Conservation (phyloP, 176 grass and related monocot species). For the Musa troglodytarum region DNA sequence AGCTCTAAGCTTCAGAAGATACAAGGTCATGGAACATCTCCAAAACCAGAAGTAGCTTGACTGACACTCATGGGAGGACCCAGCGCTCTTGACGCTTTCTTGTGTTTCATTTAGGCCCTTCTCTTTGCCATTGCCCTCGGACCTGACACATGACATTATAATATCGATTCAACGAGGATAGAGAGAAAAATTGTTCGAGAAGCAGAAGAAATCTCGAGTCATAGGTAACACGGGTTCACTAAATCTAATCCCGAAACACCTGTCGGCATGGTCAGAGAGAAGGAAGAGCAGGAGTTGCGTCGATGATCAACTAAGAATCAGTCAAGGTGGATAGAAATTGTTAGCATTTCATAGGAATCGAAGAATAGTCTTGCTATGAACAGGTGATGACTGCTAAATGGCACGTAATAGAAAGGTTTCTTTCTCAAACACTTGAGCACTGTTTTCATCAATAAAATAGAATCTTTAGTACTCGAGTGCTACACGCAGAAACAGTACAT, state of each 20-base stretch:
- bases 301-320: too few species aligned
- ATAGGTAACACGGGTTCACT: not conserved
- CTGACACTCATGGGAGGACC: not conserved
- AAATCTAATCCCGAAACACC: not conserved
- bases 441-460: too few species aligned
- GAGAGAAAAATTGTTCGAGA: not conserved
- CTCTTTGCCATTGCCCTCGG: too few species aligned
- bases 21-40: not conserved
- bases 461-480: too few species aligned
- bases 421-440: too few species aligned
- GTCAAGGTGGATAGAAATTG: too few species aligned
- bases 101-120: too few species aligned
- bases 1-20: not conserved
- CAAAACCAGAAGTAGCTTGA: not conserved
- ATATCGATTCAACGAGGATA: not conserved
- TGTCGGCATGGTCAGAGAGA: not conserved
- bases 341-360: not conserved
- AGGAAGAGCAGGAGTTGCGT: not conserved
- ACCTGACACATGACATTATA: not conserved
- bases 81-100: too few species aligned
- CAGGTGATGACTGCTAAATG: too few species aligned
- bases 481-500: too few species aligned
- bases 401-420: too few species aligned
- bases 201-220: not conserved
- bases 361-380: too few species aligned